Base-by-base conservation (phyloP, 208 protist genomes). In the Leishmania major region DNA sequence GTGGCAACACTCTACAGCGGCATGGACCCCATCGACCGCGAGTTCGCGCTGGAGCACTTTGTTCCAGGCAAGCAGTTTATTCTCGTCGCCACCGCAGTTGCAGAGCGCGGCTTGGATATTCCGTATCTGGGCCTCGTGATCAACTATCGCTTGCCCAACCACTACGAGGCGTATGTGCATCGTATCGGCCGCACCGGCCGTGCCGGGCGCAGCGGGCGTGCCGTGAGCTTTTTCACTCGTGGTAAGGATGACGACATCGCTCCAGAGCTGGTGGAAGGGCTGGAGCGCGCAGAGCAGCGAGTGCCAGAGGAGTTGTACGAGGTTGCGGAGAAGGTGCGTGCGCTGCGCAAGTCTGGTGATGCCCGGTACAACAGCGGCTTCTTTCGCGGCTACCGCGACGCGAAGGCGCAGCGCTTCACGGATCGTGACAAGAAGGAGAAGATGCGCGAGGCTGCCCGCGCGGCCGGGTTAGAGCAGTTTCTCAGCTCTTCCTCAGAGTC, bases 71-170 rank as follows among this genome's bases (percentile, higher is more conserved):
- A 98, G 69, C 94, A 96, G 83, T 95, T 94, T 75, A 96, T 99
- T 79, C 90, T 99, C 45, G 86, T 99, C 47, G 91, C 96, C 11
- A 99, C 97, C 22, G 89, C 88, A 11, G 89, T 99, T 8, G 95
- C 94, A 17, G 89, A 96, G 82, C 89, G 97, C 22, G 98, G 98
- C 13, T 92, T 99, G 51, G 99, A 99, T 87, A 99, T 99, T 73
- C 96, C 97, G 2, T 96, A 99, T 85, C 94, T 99, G 31, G 94
- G 98, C 86, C 98, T 99, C 75, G 99, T 99, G 59, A 99, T 99
- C 82, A 99, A 99, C 90, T 99, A 99, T 90, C 98, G 99, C 73
- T 96, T 99, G 90, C 99, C 99, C 13, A 97, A 99, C 78, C 98
- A 99, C 87, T 99, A 99, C 84, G 99, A 99, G 89, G 96, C 97